These are phyloP conservation scores for Schizothecium vesticola DNA, from an alignment of 495 filamentous ascomycete species.

Conservation along the genomic window DNA sequence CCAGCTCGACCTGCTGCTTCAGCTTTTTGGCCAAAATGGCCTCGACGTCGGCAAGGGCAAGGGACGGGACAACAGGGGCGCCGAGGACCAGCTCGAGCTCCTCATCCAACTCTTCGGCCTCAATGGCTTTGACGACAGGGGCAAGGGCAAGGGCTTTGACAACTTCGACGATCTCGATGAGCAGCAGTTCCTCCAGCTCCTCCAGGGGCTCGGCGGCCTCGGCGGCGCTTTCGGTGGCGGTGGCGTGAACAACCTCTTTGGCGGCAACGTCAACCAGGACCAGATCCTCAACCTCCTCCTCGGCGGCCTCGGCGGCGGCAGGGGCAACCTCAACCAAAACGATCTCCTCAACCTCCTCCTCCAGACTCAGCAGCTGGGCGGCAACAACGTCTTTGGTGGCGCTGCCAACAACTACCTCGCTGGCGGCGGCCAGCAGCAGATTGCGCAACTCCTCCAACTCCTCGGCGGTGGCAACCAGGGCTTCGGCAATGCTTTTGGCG, in stretches of 20 bases:
- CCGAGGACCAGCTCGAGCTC: background rate
- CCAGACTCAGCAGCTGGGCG: background rate
- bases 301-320: background rate
- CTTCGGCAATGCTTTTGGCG: slow-evolving; percentile 1
- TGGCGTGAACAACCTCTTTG: background rate
- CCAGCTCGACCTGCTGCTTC: background rate
- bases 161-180: background rate
- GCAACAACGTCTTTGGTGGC: background rate
- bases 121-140: background rate
- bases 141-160: slow-evolving; percentile 1
- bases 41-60: background rate
- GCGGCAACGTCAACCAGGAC: background rate
- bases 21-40: background rate
- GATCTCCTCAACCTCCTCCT: background rate
- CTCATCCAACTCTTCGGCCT: background rate
- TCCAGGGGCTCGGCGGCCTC: background rate
- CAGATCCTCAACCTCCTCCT: background rate
- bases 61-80: background rate
- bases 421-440: background rate
- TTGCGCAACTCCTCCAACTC: background rate
- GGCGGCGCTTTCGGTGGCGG: background rate
- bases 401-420: background rate
- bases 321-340: background rate
- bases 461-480: background rate
- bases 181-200: background rate